These are phyloP conservation scores for Alternaria alternata DNA, from an alignment of 2,329 filamentous ascomycete species.

Conservation along the genomic window DNA sequence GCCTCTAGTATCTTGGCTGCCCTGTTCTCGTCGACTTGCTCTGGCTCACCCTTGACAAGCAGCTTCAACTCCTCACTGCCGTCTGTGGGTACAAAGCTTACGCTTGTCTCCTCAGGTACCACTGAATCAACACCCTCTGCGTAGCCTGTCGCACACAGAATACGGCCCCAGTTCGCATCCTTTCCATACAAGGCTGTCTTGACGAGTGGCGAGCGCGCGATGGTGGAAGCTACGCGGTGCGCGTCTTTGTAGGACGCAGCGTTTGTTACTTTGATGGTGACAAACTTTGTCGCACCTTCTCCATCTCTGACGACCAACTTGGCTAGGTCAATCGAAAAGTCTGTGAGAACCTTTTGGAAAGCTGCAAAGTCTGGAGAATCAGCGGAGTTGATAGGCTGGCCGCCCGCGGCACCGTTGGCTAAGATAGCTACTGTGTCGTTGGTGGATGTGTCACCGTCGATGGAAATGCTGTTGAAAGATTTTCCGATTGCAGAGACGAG, in stretches of 20 bases:
- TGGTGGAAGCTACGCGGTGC: conserved; percentile 81
- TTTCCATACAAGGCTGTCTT: conserved; percentile 97
- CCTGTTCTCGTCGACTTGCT: conserved; percentile 77
- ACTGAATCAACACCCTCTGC: conserved; percentile 70
- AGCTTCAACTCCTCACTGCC: conserved; percentile 80
- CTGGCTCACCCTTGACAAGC: conserved; percentile 80
- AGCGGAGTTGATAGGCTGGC: conserved; percentile 66
- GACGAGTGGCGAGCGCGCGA: conserved; percentile 90
- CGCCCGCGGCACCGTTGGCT: conserved; percentile 93
- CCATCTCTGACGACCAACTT: conserved; percentile 95
- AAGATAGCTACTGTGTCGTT: conserved; percentile 95
- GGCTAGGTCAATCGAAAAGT: conserved; percentile 83
- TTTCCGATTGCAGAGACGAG: conserved; percentile 78
- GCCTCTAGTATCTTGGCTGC: conserved; percentile 80
- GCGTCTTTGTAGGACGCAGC: conserved; percentile 74
- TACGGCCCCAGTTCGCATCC: conserved; percentile 98
- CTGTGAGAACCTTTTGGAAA: conserved; percentile 74
- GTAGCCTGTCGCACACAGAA: conserved; percentile 93
- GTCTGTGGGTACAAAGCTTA: conserved; percentile 80
- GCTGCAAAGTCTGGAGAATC: conserved; percentile 70
- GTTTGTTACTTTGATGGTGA: conserved; percentile 85
- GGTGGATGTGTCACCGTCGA: conserved; percentile 96
- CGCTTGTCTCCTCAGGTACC: conserved; percentile 73
- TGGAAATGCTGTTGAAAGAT: conserved; percentile 96
- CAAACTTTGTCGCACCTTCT: conserved; percentile 97